Evolutionary conservation across 1,139 yeast genomes (phyloP).

Genomic region (Saccharomyces hybrid): DNA sequence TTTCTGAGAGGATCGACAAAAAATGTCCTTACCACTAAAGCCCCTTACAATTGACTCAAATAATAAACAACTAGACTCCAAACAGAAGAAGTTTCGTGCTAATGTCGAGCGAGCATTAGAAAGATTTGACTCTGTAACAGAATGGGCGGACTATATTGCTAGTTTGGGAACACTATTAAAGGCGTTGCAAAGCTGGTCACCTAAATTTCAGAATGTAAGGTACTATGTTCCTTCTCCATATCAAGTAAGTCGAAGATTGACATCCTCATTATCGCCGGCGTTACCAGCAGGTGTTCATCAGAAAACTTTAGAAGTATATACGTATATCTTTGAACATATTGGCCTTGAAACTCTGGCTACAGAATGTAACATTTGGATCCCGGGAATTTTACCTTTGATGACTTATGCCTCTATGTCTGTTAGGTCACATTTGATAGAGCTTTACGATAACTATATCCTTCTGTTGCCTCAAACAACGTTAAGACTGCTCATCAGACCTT

Average conservation of each 20-base stretch:
- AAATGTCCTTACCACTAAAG: constrained; percentile 29
- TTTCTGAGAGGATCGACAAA: background rate
- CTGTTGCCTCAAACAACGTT: constrained; percentile 45
- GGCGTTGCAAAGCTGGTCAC: constrained; percentile 55
- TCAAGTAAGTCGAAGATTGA: constrained; percentile 31
- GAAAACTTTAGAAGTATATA: constrained; percentile 73
- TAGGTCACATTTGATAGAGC: constrained; percentile 61
- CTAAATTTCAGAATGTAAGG: constrained; percentile 47
- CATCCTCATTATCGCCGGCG: constrained; percentile 60
- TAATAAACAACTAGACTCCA: constrained; percentile 37
- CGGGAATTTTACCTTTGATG: constrained; percentile 80
- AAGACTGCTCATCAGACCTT: constrained; percentile 53
- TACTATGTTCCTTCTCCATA: constrained; percentile 39
- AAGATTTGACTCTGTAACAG: constrained; percentile 78
- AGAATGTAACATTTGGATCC: constrained; percentile 67
- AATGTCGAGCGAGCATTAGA: constrained; percentile 67
- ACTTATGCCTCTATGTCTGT: constrained; percentile 84
- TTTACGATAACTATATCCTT: constrained; percentile 52
- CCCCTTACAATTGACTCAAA: constrained; percentile 29
- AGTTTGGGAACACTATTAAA: constrained; percentile 73
- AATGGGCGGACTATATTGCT: constrained; percentile 98
- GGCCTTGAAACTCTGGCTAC: constrained; percentile 45
- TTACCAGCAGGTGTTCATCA: constrained; percentile 95
- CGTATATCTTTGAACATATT: constrained; percentile 56
- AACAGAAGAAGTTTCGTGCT: constrained; percentile 60